Conservation (phyloP, 179 eudicot genomes). For the Drosera spatulata region DNA sequence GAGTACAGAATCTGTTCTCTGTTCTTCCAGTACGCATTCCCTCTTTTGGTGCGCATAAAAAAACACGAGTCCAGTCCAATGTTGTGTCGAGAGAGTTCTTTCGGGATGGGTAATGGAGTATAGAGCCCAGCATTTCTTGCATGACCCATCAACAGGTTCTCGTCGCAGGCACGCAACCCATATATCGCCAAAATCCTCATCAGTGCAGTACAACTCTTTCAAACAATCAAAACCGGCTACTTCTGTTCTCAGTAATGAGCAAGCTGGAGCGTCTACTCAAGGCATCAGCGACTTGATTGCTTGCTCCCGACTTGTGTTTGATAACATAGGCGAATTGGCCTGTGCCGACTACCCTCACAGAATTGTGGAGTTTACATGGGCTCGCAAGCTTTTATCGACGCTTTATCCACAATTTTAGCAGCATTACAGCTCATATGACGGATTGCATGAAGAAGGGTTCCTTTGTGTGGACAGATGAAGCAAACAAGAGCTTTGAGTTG, state of each 20-base stretch:
- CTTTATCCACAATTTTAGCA: not conserved
- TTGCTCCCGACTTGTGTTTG: not conserved
- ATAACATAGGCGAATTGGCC: not conserved
- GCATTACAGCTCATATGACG: not conserved
- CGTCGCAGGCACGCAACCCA: no score
- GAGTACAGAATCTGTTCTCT: no score
- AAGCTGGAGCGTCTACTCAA: not conserved
- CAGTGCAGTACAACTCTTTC: no score
- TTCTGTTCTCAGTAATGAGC: not conserved
- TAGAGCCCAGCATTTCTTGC: not conserved
- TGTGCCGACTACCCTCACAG: no score
- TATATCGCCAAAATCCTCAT: no score
- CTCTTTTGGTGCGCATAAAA: no score
- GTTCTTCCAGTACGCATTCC: no score
- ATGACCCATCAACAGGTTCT: no score
- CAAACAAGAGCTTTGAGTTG: not conserved
- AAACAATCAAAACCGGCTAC: not conserved
- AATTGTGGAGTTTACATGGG: no score
- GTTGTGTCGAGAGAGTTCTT: not conserved
- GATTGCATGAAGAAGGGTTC: not conserved
- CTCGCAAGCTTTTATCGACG: not conserved
- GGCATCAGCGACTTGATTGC: not conserved
- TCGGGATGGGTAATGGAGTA: not conserved
- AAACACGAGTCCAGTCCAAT: no score
- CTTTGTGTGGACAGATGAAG: not conserved